Conservation (phyloP, 1,139 yeast species). For the Suhomyces ambrosiae region DNA sequence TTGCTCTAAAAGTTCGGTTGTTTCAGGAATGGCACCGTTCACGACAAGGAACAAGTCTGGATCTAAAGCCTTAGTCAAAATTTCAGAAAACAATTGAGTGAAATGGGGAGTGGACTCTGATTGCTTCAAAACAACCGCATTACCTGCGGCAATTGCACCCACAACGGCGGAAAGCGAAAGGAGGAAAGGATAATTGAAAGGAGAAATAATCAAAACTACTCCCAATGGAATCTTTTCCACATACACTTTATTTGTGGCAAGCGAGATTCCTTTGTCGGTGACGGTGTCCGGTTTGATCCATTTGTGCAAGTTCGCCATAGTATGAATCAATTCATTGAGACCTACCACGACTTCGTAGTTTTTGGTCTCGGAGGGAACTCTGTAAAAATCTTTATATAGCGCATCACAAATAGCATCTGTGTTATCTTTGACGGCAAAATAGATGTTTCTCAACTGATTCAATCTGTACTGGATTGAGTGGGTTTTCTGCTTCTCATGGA, state of each 20-base stretch:
- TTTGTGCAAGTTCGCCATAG: conserved; percentile 59
- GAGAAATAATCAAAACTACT: conserved; percentile 71
- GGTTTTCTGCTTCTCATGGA: conserved; percentile 50
- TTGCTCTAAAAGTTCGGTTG: conserved; percentile 63
- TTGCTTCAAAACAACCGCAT: conserved; percentile 78
- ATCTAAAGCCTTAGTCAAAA: conserved; percentile 57
- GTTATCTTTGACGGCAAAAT: conserved; percentile 65
- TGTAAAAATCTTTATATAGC: conserved; percentile 63
- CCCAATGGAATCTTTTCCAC: conserved; percentile 77
- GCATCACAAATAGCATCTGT: conserved; percentile 59
- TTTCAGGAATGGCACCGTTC: conserved; percentile 74
- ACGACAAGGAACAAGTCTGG: conserved; percentile 62
- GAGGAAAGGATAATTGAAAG: conserved; percentile 84
- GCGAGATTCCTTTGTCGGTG: conserved; percentile 45
- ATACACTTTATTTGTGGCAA: conserved; percentile 50
- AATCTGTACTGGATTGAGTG: conserved; percentile 59
- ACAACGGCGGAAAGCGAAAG: conserved; percentile 67
- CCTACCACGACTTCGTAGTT: conserved; percentile 57
- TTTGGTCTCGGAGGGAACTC: conserved; percentile 62
- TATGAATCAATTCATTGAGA: conserved; percentile 58
- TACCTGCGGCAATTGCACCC: conserved; percentile 89
- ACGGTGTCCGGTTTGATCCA: conserved; percentile 63
- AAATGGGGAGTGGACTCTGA: conserved; percentile 74
- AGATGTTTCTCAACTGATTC: conserved; percentile 67
- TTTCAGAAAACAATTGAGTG: conserved; percentile 53